These are phyloP conservation scores for Drechslerella coelobrocha DNA, from an alignment of 2,329 filamentous ascomycete species.

Conservation along the genomic window DNA sequence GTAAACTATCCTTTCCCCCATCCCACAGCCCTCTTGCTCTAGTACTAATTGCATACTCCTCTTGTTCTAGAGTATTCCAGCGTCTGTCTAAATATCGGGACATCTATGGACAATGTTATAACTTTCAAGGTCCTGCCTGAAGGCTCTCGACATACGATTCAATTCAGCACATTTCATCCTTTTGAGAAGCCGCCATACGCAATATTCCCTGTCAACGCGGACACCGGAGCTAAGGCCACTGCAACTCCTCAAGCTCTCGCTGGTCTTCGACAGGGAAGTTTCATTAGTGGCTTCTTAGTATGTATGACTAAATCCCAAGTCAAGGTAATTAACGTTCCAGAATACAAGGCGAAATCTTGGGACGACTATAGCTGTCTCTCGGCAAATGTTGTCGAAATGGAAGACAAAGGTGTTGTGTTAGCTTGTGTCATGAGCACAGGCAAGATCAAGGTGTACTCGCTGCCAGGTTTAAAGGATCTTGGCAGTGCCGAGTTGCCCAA, in stretches of 20 bases:
- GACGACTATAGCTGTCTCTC: slow-evolving; percentile 78
- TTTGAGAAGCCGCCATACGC: slow-evolving; percentile 71
- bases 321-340: slow-evolving; percentile 86
- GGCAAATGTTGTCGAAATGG: slow-evolving; percentile 76
- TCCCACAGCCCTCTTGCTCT: background rate
- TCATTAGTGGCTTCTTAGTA: slow-evolving; percentile 80
- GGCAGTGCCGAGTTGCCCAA: slow-evolving; percentile 57
- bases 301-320: slow-evolving; percentile 76
- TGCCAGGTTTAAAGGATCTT: slow-evolving; percentile 89
- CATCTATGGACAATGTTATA: slow-evolving; percentile 78
- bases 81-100: slow-evolving; percentile 90
- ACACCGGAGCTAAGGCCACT: slow-evolving; percentile 75
- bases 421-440: slow-evolving; percentile 86
- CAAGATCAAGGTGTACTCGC: slow-evolving; percentile 77
- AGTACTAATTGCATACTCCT: slow-evolving; percentile 12
- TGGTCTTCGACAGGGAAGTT: slow-evolving; percentile 75
- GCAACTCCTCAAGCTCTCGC: slow-evolving; percentile 78
- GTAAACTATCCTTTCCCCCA: slow-evolving; percentile 55
- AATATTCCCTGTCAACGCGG: slow-evolving; percentile 78
- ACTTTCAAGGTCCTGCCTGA: slow-evolving; percentile 90
- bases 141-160: slow-evolving; percentile 73
- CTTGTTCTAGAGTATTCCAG: slow-evolving; percentile 77
- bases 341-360: slow-evolving; percentile 86
- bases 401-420: slow-evolving; percentile 77
- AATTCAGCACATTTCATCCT: slow-evolving; percentile 71